A percentile compares a stretch with the other conserved stretches of the same genome.
Conservation (phyloP, 2,329 filamentous ascomycete species). For the Aspergillus neoniger region DNA sequence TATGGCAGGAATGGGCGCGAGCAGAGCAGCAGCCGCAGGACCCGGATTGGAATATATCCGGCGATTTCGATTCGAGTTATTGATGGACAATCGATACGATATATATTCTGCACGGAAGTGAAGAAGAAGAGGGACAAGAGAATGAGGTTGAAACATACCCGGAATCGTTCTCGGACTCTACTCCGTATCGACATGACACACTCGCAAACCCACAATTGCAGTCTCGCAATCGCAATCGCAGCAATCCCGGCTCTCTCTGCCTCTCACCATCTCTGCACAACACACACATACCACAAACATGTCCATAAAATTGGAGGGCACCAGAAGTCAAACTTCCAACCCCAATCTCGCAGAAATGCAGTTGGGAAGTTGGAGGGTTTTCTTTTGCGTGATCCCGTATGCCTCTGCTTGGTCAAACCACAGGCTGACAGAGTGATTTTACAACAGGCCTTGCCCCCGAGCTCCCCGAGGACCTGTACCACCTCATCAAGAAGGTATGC, state of each 20-base stretch:
- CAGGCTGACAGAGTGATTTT: conserved; percentile 87
- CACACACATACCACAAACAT: background rate
- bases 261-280: background rate
- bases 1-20: background rate
- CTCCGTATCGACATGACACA: background rate
- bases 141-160: conserved; percentile 2
- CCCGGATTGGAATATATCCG: conserved; percentile 2
- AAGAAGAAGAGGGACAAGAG: background rate
- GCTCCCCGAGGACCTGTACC: conserved; percentile 99
- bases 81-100: background rate
- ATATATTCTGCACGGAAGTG: background rate
- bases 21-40: background rate
- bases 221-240: conserved; percentile 2
- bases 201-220: background rate
- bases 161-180: background rate
- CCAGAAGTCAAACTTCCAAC: too few species aligned
- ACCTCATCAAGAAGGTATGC: conserved; percentile 99
- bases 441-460: conserved; percentile 93
- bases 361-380: conserved; percentile 4
- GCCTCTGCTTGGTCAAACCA: conserved; percentile 81
- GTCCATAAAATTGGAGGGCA: background rate
- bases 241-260: background rate
- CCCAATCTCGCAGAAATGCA: conserved; percentile 16
- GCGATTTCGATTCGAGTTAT: background rate
- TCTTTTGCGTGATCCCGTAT: conserved; percentile 41